These are phyloP conservation scores for Hanseniaspora jakobsenii DNA, from an alignment of 805 yeast genomes.

Conservation along the genomic window DNA sequence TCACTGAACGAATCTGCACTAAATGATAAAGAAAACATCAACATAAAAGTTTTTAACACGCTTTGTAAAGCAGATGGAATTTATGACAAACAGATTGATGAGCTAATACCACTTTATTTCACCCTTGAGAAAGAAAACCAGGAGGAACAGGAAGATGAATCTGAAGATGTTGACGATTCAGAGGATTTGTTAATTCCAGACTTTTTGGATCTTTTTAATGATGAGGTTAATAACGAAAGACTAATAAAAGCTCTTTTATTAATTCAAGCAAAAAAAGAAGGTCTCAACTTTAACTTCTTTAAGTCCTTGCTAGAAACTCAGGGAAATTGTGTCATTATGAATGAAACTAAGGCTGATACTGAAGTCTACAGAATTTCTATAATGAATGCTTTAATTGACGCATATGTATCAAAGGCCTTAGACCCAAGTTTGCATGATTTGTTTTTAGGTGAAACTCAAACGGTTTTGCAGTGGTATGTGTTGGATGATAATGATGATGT, in stretches of 20 bases:
- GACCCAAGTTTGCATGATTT: constrained; percentile 6
- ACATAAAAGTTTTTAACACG: background rate
- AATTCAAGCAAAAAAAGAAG: constrained; percentile 1
- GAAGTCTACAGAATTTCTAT: constrained; percentile 9
- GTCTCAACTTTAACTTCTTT: background rate
- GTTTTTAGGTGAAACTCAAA: constrained; percentile 8
- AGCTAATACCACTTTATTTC: background rate
- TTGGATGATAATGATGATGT: constrained; percentile 4
- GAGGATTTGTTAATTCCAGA: background rate
- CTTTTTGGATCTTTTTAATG: background rate
- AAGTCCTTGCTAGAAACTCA: constrained; percentile 11
- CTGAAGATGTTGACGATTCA: background rate
- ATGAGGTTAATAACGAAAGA: background rate
- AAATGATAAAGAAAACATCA: background rate
- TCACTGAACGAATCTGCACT: no score
- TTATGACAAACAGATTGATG: background rate
- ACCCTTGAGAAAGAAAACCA: background rate
- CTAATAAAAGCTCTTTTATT: constrained; percentile 1
- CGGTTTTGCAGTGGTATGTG: constrained; percentile 11
- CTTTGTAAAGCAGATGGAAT: background rate
- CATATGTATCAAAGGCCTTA: constrained; percentile 1
- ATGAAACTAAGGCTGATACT: background rate
- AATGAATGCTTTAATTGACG: constrained; percentile 2
- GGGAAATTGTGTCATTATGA: constrained; percentile 2
- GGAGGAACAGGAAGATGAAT: background rate